Base-by-base conservation (phyloP, 2,329 filamentous ascomycete species). In the Eutypa lata region DNA sequence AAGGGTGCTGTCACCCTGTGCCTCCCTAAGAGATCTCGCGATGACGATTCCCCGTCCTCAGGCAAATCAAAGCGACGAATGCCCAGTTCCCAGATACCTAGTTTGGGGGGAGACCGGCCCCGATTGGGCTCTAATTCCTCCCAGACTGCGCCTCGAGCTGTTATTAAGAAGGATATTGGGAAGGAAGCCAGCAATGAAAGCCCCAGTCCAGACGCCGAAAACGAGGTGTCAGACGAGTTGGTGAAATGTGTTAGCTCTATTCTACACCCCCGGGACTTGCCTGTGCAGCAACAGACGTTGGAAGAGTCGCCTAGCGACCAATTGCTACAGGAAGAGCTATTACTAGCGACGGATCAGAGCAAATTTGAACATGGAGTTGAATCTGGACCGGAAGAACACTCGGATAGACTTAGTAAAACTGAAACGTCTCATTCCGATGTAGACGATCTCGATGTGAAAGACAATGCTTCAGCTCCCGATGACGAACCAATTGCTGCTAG, bases 1-100 rank as follows among this genome's bases (percentile, higher is more conserved):
- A 44, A 21, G 38, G 26, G 46, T 22, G 33, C 47, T 14, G 50
- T 49, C 14, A 42, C 2, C 26, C 31, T 53, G 47, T 48, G 51
- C 50, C 26, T 21, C 19, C 42, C 24, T 46, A 48, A 47, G 51
- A 45, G 42, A 24, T 8, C 42, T 14, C 14, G 42, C 22, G 42
- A 45, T 6, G 22, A 21, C 22, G 16, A 16, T 5, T 10, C 21
- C 16, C 21, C 7, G 14, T 26, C 42, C 14, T 26, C 42, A n/a
- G 22, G 10, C 13, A 14, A 6, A 16, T 28, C 42, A 16, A 45
- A 45, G 21, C 21, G 42, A 26, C 42, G 10, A 10, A 45, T 6
- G n/a, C 10, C 22, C 11, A 13, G 7, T n/a, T 13, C 18, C n/a
- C 21, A 24, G 13, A 21, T n/a, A 21, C 1, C 21, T 8, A 11